Evolutionary conservation across 2,329 filamentous ascomycete genomes (phyloP).

Genomic region (Coniella vitis): DNA sequence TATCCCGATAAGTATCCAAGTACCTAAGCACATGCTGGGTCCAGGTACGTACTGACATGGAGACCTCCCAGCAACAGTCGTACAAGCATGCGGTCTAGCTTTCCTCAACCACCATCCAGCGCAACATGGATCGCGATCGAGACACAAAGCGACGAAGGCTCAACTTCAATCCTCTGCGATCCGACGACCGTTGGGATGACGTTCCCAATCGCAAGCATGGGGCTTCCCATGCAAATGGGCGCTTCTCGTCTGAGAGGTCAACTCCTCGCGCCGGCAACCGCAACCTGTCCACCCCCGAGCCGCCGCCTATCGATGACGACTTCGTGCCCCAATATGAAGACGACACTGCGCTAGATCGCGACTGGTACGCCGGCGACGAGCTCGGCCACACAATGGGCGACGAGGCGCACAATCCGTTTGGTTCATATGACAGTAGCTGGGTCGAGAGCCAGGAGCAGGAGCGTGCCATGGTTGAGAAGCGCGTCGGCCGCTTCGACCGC

Average conservation of each 20-base stretch:
- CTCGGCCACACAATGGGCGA: constrained; percentile 78
- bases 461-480: constrained; percentile 70
- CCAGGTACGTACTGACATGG: no score
- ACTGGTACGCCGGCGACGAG: constrained; percentile 90
- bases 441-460: constrained; percentile 66
- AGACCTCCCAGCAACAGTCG: no score
- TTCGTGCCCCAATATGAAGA: constrained; percentile 59
- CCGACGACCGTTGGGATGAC: constrained; percentile 50
- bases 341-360: constrained; percentile 74
- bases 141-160: constrained; percentile 52
- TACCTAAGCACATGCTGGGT: no score
- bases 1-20: no score
- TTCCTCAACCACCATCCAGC: no score
- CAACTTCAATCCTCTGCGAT: constrained; percentile 48
- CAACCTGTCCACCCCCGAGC: constrained; percentile 29
- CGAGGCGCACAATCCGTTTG: constrained; percentile 89
- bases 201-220: constrained; percentile 38
- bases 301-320: constrained; percentile 33
- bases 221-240: constrained; percentile 31
- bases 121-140: constrained; percentile 25
- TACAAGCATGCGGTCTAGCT: no score
- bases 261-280: constrained; percentile 25
- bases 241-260: constrained; percentile 20
- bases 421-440: constrained; percentile 64
- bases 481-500: constrained; percentile 58